These are phyloP conservation scores for Hypoxylon trugodes DNA, from an alignment of 495 filamentous ascomycete genomes.

Conservation along the genomic window DNA sequence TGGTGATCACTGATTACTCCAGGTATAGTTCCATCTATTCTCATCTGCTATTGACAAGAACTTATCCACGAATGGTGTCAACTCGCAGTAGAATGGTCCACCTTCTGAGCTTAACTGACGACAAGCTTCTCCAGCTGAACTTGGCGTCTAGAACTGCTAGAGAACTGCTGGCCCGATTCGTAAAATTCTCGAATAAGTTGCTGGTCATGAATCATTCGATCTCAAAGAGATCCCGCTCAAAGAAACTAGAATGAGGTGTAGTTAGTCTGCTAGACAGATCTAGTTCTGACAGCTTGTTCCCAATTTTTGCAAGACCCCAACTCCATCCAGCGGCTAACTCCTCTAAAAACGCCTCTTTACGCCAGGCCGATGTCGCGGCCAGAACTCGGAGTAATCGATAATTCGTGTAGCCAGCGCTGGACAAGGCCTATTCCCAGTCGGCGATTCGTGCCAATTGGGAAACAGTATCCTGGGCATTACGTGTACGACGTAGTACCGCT, in stretches of 20 bases:
- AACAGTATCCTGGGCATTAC: conserved; percentile 12
- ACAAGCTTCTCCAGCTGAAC: conserved; percentile 13
- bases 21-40: too few species aligned
- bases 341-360: background rate
- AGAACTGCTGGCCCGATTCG: too few species aligned
- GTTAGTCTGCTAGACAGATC: background rate
- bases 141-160: conserved; percentile 18
- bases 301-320: background rate
- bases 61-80: conserved; percentile 20
- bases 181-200: background rate
- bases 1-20: conserved; percentile 23
- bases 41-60: background rate
- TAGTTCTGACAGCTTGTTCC: conserved; percentile 4
- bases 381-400: conserved; percentile 26
- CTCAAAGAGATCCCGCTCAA: conserved; percentile 9
- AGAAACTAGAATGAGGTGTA: conserved; percentile 7
- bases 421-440: conserved; percentile 11
- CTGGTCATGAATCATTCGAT: conserved; percentile 20
- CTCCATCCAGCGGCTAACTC: background rate
- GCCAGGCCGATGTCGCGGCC: conserved; percentile 29
- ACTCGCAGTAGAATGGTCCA: conserved; percentile 10
- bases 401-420: conserved; percentile 9
- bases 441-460: conserved; percentile 7
- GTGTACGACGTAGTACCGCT: conserved; percentile 26
- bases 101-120: conserved; percentile 9